These are phyloP conservation scores for Helminthosporium solani DNA, from an alignment of 2,329 filamentous ascomycete species.

Conservation along the genomic window DNA sequence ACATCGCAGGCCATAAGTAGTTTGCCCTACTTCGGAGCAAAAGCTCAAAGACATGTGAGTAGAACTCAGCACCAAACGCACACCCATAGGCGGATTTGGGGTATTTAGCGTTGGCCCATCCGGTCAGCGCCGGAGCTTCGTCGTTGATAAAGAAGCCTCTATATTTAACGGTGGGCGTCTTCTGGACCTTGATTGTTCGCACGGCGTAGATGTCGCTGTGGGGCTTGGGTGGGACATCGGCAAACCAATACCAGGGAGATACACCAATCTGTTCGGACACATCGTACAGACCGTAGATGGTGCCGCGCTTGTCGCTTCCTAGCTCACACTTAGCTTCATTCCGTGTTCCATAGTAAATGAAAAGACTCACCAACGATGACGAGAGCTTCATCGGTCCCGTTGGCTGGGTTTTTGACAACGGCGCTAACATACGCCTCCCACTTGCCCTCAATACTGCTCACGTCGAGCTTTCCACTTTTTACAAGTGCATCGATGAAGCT, in stretches of 20 bases:
- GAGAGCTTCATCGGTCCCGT: slow-evolving; percentile 59
- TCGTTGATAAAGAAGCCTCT: slow-evolving; percentile 72
- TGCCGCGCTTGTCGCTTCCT: slow-evolving; percentile 63
- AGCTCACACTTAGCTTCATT: slow-evolving; percentile 10
- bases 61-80: slow-evolving; percentile 61
- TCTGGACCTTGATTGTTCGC: slow-evolving; percentile 56
- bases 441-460: slow-evolving; percentile 57
- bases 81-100: slow-evolving; percentile 47
- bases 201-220: slow-evolving; percentile 58
- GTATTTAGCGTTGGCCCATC: slow-evolving; percentile 63
- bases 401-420: slow-evolving; percentile 59
- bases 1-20: slow-evolving; percentile 73
- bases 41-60: slow-evolving; percentile 69
- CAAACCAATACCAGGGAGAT: slow-evolving; percentile 69
- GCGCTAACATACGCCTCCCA: slow-evolving; percentile 70
- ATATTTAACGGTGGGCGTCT: slow-evolving; percentile 64
- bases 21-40: slow-evolving; percentile 69
- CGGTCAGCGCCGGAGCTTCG: slow-evolving; percentile 66
- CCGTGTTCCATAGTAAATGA: neutral
- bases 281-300: slow-evolving; percentile 71
- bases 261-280: slow-evolving; percentile 73
- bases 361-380: slow-evolving; percentile 59
- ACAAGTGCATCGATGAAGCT: slow-evolving; percentile 61
- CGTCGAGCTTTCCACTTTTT: slow-evolving; percentile 57
- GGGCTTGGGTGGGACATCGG: slow-evolving; percentile 59